These are phyloP conservation scores for Tephrocybe sp. DNA, from an alignment of 768 basidiomycete genomes.

Conservation along the genomic window DNA sequence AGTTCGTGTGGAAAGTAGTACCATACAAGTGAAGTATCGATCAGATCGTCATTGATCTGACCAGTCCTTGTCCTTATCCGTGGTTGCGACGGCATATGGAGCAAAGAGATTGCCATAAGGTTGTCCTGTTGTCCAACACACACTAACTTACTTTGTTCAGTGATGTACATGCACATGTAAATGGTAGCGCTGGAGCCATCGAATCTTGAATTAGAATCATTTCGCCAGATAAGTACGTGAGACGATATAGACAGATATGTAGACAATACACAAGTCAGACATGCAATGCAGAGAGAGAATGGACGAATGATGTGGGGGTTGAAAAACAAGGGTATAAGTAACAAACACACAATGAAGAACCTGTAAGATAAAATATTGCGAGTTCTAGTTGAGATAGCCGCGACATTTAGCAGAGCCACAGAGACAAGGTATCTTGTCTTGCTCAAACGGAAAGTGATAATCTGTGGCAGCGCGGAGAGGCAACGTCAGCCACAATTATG, in stretches of 20 bases:
- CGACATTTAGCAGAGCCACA: slow-evolving; percentile 91
- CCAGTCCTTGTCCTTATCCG: too few species aligned
- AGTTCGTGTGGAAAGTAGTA: neutral
- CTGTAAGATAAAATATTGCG: slow-evolving; percentile 22
- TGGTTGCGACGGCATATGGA: too few species aligned
- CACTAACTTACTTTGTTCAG: too few species aligned
- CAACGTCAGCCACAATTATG: neutral
- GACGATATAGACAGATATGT: slow-evolving; percentile 13
- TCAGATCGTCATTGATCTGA: too few species aligned
- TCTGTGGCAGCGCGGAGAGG: slow-evolving; percentile 43
- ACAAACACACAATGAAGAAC: slow-evolving; percentile 5
- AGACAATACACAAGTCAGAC: slow-evolving; percentile 16
- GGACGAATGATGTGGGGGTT: neutral
- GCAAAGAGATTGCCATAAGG: too few species aligned
- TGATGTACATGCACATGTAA: too few species aligned
- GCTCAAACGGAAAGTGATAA: slow-evolving; percentile 99
- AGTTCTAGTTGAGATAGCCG: slow-evolving; percentile 88
- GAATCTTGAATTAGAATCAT: neutral
- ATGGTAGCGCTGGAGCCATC: neutral
- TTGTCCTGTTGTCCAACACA: too few species aligned
- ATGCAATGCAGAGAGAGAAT: slow-evolving; percentile 12
- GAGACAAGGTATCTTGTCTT: slow-evolving; percentile 93
- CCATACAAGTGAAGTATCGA: too few species aligned
- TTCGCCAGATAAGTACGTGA: slow-evolving; percentile 7
- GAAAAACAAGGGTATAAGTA: slow-evolving; percentile 14